Percentiles rank a stretch among this genome's conserved stretches.
These are phyloP conservation scores for Bruguiera hainesii DNA, from an alignment of 441 rosid genomes.

Conservation along the genomic window DNA sequence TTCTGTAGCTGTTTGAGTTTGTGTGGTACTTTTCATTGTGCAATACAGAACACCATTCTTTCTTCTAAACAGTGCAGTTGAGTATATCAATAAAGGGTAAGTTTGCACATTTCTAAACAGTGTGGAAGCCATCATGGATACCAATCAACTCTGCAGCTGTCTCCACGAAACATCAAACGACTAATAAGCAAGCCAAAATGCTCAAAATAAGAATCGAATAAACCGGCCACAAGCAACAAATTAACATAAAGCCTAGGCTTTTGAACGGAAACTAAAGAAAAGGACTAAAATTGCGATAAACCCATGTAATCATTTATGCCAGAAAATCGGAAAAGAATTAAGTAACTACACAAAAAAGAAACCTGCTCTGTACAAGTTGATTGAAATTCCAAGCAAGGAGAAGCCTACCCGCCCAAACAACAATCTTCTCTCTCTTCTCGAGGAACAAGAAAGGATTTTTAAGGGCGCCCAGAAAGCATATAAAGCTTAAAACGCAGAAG, in stretches of 20 bases:
- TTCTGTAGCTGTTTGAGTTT: constrained; percentile 49
- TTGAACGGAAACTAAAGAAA: not conserved
- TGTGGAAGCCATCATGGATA: constrained; percentile 55
- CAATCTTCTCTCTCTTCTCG: not conserved
- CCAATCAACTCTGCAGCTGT: constrained; percentile 11
- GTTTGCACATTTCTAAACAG: constrained; percentile 50
- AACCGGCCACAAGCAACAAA: not conserved
- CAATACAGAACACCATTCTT: constrained; percentile 34
- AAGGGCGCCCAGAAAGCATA: not conserved
- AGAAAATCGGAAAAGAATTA: not conserved
- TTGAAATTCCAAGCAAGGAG: too few relatives aligned
- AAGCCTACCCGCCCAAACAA: too few relatives aligned
- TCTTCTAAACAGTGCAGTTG: constrained; percentile 45
- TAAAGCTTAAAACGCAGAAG: not conserved
- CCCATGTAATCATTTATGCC: constrained; percentile 9
- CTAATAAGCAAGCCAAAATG: constrained; percentile 22
- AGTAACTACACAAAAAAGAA: not conserved
- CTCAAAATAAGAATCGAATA: not conserved
- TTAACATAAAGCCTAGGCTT: not conserved
- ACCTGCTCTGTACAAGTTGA: too few relatives aligned
- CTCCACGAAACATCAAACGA: constrained; percentile 37
- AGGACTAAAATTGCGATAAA: not conserved
- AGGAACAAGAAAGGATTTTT: not conserved
- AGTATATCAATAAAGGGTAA: constrained; percentile 41
- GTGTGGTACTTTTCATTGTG: constrained; percentile 41